A percentile compares a stretch with the other conserved stretches of the same genome.
These are phyloP conservation scores for Rhodosporidiobolus sp. DNA, from an alignment of 768 basidiomycete species.

Conservation along the genomic window DNA sequence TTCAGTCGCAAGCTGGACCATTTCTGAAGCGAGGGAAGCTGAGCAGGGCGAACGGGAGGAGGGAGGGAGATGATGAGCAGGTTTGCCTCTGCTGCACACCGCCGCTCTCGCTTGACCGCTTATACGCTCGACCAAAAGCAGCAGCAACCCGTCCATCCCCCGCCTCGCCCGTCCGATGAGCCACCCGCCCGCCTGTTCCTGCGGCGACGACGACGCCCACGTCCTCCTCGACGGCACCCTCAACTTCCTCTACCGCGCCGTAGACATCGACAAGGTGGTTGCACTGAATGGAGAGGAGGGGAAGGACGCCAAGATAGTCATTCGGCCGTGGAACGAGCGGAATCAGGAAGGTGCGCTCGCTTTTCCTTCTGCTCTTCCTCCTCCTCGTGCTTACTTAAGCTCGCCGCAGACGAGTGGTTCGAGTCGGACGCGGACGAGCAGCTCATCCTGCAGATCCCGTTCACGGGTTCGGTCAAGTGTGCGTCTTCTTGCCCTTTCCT, in stretches of 20 bases:
- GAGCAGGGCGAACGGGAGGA: too few relatives aligned
- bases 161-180: too few relatives aligned
- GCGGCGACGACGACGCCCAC: conserved; percentile 44
- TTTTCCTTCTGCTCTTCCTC: background rate
- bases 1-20: background rate
- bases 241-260: conserved; percentile 45
- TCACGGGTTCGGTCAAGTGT: conserved; percentile 31
- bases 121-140: too few relatives aligned
- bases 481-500: background rate
- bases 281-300: conserved; percentile 49
- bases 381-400: background rate
- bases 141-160: too few relatives aligned
- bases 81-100: too few relatives aligned
- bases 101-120: too few relatives aligned
- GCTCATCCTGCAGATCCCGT: conserved; percentile 46
- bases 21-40: too few relatives aligned
- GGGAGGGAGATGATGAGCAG: too few relatives aligned
- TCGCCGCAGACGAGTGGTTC: conserved; percentile 44
- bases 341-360: conserved; percentile 43
- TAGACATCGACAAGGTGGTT: conserved; percentile 48
- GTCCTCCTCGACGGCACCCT: conserved; percentile 43
- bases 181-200: conserved; percentile 34
- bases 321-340: conserved; percentile 49
- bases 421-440: conserved; percentile 51
- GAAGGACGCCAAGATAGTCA: conserved; percentile 46